phyloP scores from a whole-genome alignment of 495 filamentous ascomycete genomes.

The Clohesyomyces aquaticus region DNA sequence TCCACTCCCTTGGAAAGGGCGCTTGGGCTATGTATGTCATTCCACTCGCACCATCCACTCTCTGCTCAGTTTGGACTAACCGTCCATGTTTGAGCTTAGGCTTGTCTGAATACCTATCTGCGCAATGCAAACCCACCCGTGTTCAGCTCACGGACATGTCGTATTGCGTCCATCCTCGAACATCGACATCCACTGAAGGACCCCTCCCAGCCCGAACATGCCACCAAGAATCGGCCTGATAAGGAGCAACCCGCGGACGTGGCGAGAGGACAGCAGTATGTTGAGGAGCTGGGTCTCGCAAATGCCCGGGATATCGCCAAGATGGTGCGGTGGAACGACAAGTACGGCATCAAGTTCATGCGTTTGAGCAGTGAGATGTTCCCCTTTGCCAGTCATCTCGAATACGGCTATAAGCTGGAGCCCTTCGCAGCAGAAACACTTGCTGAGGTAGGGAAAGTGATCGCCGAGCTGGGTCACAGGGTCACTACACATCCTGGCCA shows the following conservation, averaged over 20 bases:
- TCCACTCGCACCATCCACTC: conserved; percentile 21
- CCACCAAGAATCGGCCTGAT: conserved; percentile 82
- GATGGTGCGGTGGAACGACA: conserved; percentile 91
- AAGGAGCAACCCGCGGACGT: conserved; percentile 65
- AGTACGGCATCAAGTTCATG: conserved; percentile 90
- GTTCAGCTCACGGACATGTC: conserved; percentile 89
- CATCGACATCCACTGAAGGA: conserved; percentile 80
- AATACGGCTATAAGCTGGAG: conserved; percentile 84
- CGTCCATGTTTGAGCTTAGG: conserved; percentile 51
- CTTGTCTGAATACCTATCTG: conserved; percentile 91
- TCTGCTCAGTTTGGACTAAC: conserved; percentile 9
- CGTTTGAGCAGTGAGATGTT: conserved; percentile 95
- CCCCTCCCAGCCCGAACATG: conserved; percentile 73
- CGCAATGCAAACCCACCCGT: conserved; percentile 82
- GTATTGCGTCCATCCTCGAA: conserved; percentile 87
- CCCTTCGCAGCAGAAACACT: conserved; percentile 83
- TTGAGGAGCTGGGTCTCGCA: conserved; percentile 75
- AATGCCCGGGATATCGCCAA: conserved; percentile 85
- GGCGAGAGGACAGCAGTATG: conserved; percentile 66
- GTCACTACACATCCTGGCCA: conserved; percentile 90
- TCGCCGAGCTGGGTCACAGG: conserved; percentile 81
- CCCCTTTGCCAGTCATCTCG: conserved; percentile 85
- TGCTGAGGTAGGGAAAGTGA: conserved; percentile 73
- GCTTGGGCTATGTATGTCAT: conserved; percentile 80
- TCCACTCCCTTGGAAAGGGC: conserved; percentile 90